Base-by-base conservation (phyloP, 78 protist genomes). In the Cyanophora paradoxa region DNA sequence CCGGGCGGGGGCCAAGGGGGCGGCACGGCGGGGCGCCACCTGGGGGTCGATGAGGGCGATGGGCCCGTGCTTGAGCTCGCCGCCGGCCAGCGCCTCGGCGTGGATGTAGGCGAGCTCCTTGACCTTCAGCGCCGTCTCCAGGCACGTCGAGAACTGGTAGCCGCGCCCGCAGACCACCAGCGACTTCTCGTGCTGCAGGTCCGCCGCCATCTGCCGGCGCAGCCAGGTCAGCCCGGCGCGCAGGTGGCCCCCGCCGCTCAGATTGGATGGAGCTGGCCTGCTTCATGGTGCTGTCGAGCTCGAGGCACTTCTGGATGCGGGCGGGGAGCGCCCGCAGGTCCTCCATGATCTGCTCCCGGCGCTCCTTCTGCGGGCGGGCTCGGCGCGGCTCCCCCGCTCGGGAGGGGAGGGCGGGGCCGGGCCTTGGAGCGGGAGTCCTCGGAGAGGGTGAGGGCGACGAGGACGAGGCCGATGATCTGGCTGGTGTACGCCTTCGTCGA, bases 1-100 rank as follows among this genome's bases (percentile, higher is more conserved):
- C n/a, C n/a, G n/a, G n/a, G 48, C 48, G 11, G 48, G 7, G 48
- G 48, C 48, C 24, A 42, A 42, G 48, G 48, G 24, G 7, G 48
- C 24, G 24, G 11, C 24, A 13, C 7, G 48, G 24, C 48, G 48
- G 24, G 48, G 48, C 48, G 7, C 24, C 48, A 11, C 24, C 24
- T 11, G 24, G 7, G 48, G 17, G 50, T 64, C 70, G 56, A 95
- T 83, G 28, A 95, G 78, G 7, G 99, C 99, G 4, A 95, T 83
- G 16, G 99, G 97, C 1, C 99, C 98, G 79, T 96, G 99, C 88
- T 96, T 96, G 36, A 96, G 76, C 64, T 91, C 99, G 22, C 97
- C n/a, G n/a, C n/a, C n/a, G n/a, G n/a, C n/a, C n/a, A n/a, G n/a
- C 14, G 56, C 78, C 36, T 44, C 46, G 14, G 66, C 54, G 11